Percentiles rank a stretch among this genome's conserved stretches.
Conservation (phyloP, 208 protist species). For the Crithidia brevicula region DNA sequence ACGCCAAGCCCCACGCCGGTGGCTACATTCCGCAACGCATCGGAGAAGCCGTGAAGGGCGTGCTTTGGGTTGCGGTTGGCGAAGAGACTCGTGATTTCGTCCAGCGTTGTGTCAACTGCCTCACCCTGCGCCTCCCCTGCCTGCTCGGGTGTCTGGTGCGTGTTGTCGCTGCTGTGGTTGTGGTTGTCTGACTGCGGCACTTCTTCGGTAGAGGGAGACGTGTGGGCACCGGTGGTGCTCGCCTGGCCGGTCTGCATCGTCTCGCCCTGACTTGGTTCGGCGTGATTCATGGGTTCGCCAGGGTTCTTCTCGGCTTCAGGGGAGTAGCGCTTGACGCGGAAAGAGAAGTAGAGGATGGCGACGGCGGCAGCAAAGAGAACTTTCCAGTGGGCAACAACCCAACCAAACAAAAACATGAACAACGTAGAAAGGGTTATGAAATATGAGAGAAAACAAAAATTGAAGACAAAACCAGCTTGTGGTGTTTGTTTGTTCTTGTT, state of each 20-base stretch:
- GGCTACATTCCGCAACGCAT: constrained; percentile 36
- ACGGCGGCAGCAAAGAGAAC: neutral
- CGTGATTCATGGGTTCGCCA: neutral
- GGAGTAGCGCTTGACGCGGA: neutral
- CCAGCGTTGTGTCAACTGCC: neutral
- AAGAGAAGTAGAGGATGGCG: constrained; percentile 11
- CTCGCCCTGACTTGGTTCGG: neutral
- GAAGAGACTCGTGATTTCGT: constrained; percentile 45
- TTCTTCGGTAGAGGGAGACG: neutral
- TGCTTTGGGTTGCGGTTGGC: constrained; percentile 47
- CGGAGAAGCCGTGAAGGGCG: constrained; percentile 34
- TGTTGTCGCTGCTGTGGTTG: neutral
- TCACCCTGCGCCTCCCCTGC: neutral
- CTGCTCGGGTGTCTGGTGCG: neutral
- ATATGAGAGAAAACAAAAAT: constrained; percentile 8
- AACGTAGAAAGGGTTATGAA: neutral
- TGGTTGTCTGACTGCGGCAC: neutral
- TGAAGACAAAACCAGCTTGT: neutral
- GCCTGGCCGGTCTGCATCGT: neutral
- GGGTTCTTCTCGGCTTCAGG: neutral
- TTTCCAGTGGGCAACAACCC: constrained; percentile 15
- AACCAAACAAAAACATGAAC: constrained; percentile 9
- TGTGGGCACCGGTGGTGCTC: neutral
- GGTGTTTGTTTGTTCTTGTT: no score
- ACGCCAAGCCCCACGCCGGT: constrained; percentile 46